phyloP scores from a whole-genome alignment of 495 filamentous ascomycete species.

The Elaphomyces granulatus region DNA sequence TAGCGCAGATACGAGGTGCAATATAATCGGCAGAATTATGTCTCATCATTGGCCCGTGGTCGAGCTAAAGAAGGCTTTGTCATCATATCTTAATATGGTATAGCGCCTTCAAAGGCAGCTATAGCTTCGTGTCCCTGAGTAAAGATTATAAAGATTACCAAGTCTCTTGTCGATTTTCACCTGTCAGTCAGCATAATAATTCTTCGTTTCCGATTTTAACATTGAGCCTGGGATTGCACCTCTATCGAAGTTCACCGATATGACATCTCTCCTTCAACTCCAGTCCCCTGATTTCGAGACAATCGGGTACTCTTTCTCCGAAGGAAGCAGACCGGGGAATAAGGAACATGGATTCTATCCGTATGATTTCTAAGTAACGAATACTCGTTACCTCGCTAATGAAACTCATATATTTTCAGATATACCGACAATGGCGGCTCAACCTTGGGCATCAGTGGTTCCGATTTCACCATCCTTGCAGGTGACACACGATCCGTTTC shows the following conservation, averaged over 20 bases:
- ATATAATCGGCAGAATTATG: too few species aligned
- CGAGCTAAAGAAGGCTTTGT: too few species aligned
- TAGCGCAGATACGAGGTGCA: too few species aligned
- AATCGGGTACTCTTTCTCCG: constrained; percentile 27
- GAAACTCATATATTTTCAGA: constrained; percentile 28
- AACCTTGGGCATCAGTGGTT: constrained; percentile 85
- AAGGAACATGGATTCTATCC: constrained; percentile 86
- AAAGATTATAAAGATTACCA: neutral
- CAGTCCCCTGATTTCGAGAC: neutral
- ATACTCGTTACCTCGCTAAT: constrained; percentile 7
- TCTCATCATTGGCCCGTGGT: too few species aligned
- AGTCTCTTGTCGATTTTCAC: too few species aligned
- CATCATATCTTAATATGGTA: too few species aligned
- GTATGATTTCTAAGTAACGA: constrained; percentile 33
- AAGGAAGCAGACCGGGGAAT: constrained; percentile 32
- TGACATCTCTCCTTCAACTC: neutral
- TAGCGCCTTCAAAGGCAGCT: constrained; percentile 5
- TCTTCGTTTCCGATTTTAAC: neutral
- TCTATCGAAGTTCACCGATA: too few species aligned
- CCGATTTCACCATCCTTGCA: constrained; percentile 87
- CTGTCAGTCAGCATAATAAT: too few species aligned
- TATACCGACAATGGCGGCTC: constrained; percentile 98
- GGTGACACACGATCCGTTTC: constrained; percentile 90
- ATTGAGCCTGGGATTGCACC: too few species aligned
- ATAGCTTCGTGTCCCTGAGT: constrained; percentile 2